Evolutionary conservation across 1,284 basidiomycete genomes (phyloP).

Genomic region (Apiotrichum sp.): DNA sequence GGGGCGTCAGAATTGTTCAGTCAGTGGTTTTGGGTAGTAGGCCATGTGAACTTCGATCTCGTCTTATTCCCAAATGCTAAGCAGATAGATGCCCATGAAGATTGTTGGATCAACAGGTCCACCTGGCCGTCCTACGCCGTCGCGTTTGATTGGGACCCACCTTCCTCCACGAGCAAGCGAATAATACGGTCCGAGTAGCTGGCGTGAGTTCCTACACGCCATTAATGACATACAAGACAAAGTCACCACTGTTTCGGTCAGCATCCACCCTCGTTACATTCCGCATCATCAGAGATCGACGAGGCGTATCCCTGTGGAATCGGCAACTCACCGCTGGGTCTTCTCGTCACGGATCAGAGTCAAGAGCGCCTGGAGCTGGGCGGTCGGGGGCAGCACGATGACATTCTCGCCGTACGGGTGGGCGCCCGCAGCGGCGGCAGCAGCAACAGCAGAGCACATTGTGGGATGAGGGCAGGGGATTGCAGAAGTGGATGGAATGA

Average conservation of each 20-base stretch:
- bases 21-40: no score
- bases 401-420: constrained; percentile 27
- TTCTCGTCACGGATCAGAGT: constrained; percentile 89
- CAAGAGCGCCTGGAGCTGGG: constrained; percentile 89
- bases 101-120: no score
- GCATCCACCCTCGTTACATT: not conserved
- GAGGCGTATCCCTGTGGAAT: no score
- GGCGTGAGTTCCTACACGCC: not conserved
- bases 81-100: no score
- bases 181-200: constrained; percentile 58
- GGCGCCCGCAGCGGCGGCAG: not conserved
- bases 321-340: constrained; percentile 52
- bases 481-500: not conserved
- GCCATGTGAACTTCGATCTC: no score
- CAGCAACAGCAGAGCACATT: not conserved
- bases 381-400: constrained; percentile 53
- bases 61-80: no score
- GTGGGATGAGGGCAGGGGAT: not conserved
- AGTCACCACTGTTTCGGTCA: constrained; percentile 64
- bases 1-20: not conserved
- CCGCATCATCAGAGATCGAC: no score
- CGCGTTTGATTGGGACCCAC: constrained; percentile 27
- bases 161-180: constrained; percentile 57
- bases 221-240: constrained; percentile 65
- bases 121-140: no score